phyloP scores from a whole-genome alignment of 2,329 filamentous ascomycete genomes.

The Harringtonia lauricola region DNA sequence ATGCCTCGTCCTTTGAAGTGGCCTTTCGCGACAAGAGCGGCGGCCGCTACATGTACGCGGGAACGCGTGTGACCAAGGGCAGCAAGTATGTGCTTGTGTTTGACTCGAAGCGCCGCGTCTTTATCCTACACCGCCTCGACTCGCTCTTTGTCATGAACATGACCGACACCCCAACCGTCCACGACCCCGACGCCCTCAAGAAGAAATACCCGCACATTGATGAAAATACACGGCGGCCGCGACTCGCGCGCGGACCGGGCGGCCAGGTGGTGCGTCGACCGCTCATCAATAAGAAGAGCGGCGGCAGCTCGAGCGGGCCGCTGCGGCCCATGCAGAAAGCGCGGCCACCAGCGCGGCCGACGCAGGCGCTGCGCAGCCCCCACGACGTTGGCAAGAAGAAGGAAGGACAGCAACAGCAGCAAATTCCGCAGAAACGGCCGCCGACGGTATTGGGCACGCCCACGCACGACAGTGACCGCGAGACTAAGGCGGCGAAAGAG shows the following conservation, averaged over 20 bases:
- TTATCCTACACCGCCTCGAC: slow-evolving; percentile 71
- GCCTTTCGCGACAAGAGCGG: slow-evolving; percentile 38
- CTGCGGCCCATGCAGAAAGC: slow-evolving; percentile 12
- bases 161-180: slow-evolving; percentile 54
- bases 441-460: background rate
- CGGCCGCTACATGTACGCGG: slow-evolving; percentile 49
- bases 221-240: slow-evolving; percentile 9
- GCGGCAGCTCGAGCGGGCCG: background rate
- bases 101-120: slow-evolving; percentile 61
- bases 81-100: slow-evolving; percentile 62
- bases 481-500: slow-evolving; percentile 7
- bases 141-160: slow-evolving; percentile 86
- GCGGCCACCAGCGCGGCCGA: slow-evolving; percentile 4
- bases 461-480: slow-evolving; percentile 4
- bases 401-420: background rate
- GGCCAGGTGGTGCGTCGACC: background rate
- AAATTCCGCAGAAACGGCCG: background rate
- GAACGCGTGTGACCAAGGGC: slow-evolving; percentile 43
- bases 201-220: slow-evolving; percentile 58
- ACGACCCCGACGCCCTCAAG: slow-evolving; percentile 50
- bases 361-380: slow-evolving; percentile 7
- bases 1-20: slow-evolving; percentile 42
- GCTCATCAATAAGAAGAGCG: slow-evolving; percentile 8
- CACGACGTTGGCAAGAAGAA: slow-evolving; percentile 8
- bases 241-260: slow-evolving; percentile 1